phyloP scores from a whole-genome alignment of 2,329 filamentous ascomycete genomes.

The Dichotomopilus funicola region DNA sequence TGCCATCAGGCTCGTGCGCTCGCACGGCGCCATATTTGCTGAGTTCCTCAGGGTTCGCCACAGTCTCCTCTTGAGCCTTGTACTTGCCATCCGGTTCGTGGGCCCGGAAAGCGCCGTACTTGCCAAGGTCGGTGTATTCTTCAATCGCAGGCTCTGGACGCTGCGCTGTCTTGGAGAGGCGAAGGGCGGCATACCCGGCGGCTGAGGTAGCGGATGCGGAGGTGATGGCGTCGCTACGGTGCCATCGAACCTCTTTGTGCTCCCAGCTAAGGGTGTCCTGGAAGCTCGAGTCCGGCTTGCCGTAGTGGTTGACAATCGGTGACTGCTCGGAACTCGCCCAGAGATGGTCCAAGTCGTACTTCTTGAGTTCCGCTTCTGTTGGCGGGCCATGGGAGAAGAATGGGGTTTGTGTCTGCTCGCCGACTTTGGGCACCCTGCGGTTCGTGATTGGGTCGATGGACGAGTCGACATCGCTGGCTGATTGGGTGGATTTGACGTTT shows the following conservation, averaged over 20 bases:
- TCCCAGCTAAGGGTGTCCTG: slow-evolving; percentile 15
- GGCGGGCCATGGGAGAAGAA: slow-evolving; percentile 31
- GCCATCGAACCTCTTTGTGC: slow-evolving; percentile 22
- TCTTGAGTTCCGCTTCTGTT: slow-evolving; percentile 31
- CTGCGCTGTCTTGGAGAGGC: slow-evolving; percentile 28
- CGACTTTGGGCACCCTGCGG: slow-evolving; percentile 35
- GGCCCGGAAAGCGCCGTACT: slow-evolving; percentile 27
- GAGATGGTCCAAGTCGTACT: slow-evolving; percentile 29
- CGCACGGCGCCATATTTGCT: slow-evolving; percentile 29
- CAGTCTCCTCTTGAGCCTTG: neutral
- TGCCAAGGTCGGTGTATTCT: slow-evolving; percentile 36
- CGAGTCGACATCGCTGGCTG: slow-evolving; percentile 27
- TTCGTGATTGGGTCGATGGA: slow-evolving; percentile 56
- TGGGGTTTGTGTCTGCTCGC: slow-evolving; percentile 18
- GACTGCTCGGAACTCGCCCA: slow-evolving; percentile 1
- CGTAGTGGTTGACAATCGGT: slow-evolving; percentile 9
- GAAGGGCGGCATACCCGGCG: slow-evolving; percentile 28
- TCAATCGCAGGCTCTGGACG: slow-evolving; percentile 25
- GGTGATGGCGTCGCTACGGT: slow-evolving; percentile 14
- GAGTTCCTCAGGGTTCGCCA: slow-evolving; percentile 30
- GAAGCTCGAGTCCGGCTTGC: slow-evolving; percentile 10
- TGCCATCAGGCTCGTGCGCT: slow-evolving; percentile 12
- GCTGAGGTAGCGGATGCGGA: slow-evolving; percentile 12
- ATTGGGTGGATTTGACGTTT: neutral
- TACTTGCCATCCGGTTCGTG: slow-evolving; percentile 22